Evolutionary conservation across 78 protist genomes (phyloP), one percentile per base, ranked within the genome.

Genomic region (Diacronema lutheri): DNA sequence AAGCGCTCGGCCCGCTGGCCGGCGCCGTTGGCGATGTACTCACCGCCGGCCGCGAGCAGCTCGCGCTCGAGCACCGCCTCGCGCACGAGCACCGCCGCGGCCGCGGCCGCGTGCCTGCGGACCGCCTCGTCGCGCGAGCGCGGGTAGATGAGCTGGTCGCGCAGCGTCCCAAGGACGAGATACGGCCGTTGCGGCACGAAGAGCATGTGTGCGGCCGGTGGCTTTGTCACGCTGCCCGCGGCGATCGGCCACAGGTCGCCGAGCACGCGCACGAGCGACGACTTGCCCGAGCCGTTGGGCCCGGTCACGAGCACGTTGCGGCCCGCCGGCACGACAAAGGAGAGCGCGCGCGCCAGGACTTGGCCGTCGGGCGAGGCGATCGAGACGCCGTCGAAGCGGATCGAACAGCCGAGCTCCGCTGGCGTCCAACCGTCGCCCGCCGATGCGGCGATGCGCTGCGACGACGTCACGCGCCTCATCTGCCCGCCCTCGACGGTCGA

Each of bases 161-260:
- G 35, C 37, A 95, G 85, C 1, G 96, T 86, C n/a, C 97, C 97
- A 40, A 88, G 88, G 10, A 90, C 92, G 40, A 91, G 78, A 79
- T 95, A 95, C 55, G 97, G 95, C 88, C 90, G 83, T 86, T 93
- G 95, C 69, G 94, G 94, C 1, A 95, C 84, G 79, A 84, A 95
- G 58, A 81, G 74, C 31, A 91, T 62, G 38, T 86, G 29, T 1
- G 9, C 10, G 21, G 80, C 33, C 19, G 14, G n/a, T 23, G 80
- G 80, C 58, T 73, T 73, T 1, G 38, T 26, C 13, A 60, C 5
- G 25, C 26, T 29, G 44, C 40, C 62, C 31, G 41, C 40, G 56
- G 10, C 35, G 3, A 61, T 33, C 38, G 96, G 96, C 96, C 96
- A 93, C 62, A 93, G 88, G 25, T 73, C 93, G 14, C 92, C 90